phyloP scores from a whole-genome alignment of 148 eudicot species.

The Chenopodium quinoa region DNA sequence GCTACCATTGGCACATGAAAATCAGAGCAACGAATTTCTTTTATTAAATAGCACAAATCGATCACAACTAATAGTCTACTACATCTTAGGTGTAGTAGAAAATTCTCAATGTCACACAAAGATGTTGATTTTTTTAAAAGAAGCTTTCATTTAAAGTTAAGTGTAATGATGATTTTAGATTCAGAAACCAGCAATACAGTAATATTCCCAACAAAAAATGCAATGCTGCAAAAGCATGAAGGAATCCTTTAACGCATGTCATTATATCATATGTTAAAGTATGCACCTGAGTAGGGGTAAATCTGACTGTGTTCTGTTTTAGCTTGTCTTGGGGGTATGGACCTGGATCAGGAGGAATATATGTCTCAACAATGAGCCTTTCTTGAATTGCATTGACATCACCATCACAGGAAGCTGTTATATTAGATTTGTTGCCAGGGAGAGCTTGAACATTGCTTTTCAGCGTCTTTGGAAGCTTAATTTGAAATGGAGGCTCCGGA shows the following conservation, averaged over 20 bases:
- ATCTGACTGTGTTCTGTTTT: conserved; percentile 86
- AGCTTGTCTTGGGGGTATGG: conserved; percentile 99
- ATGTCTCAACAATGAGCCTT: conserved; percentile 78
- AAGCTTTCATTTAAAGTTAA: no score
- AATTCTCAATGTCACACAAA: no score
- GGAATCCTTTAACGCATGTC: neutral
- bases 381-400: conserved; percentile 45
- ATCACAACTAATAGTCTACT: no score
- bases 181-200: neutral
- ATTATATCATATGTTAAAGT: neutral
- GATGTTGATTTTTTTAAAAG: no score
- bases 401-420: conserved; percentile 31
- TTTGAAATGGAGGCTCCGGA: conserved; percentile 76
- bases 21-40: neutral
- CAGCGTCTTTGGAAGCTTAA: conserved; percentile 62
- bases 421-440: conserved; percentile 51
- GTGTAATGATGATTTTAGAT: no score
- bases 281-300: conserved; percentile 89
- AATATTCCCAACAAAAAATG: neutral
- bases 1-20: neutral
- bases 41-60: neutral
- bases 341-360: conserved; percentile 95
- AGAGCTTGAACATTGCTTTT: conserved; percentile 58
- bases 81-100: no score
- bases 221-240: neutral